These are phyloP conservation scores for Neonectria ditissima DNA, from an alignment of 2,329 filamentous ascomycete species.

Conservation along the genomic window DNA sequence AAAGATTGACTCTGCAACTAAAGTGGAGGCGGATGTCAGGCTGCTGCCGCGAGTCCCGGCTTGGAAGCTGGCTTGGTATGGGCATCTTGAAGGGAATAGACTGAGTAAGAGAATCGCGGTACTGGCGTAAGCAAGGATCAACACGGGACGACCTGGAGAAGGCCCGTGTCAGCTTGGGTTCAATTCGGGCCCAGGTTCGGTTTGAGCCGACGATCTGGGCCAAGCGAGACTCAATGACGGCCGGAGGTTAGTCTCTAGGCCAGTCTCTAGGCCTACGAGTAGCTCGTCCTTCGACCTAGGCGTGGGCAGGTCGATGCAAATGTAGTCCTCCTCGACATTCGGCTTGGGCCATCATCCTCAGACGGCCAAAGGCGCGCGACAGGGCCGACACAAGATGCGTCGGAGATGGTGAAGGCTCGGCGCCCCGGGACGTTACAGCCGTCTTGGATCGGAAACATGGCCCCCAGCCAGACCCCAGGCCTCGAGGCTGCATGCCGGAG, in stretches of 20 bases:
- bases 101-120: background rate
- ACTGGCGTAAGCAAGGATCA: background rate
- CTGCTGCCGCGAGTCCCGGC: background rate
- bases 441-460: constrained; percentile 1
- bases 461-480: background rate
- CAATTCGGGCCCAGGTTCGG: background rate
- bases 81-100: background rate
- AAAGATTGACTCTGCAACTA: background rate
- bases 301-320: constrained; percentile 14
- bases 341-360: background rate
- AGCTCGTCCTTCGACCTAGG: background rate
- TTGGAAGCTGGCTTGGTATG: background rate
- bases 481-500: background rate
- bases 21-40: constrained; percentile 1
- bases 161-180: background rate
- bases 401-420: background rate
- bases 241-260: background rate
- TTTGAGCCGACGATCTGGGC: background rate
- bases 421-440: background rate
- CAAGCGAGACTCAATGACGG: background rate
- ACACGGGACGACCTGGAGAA: background rate
- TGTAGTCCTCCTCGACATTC: constrained; percentile 1
- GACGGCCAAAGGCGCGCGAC: background rate
- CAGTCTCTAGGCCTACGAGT: no score
- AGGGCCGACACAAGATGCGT: background rate